Percentiles rank a stretch among this genome's conserved stretches.
Conservation (phyloP, 2,329 filamentous ascomycete genomes). For the Falciphora oryzae region DNA sequence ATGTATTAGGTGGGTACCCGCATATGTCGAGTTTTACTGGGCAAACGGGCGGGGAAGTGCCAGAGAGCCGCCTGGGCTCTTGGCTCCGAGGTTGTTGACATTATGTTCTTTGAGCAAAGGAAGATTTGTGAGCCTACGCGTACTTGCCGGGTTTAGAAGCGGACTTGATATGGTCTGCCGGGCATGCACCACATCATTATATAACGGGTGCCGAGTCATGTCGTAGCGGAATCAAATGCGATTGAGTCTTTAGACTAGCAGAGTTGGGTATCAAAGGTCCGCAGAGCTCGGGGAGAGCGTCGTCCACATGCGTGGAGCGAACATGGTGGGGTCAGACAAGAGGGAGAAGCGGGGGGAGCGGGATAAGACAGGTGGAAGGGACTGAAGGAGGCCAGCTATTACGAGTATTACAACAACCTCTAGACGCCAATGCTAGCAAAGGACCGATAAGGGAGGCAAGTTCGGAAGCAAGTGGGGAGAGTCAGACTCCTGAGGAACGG, state of each 20-base stretch:
- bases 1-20: not conserved
- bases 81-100: no score
- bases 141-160: not conserved
- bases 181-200: not conserved
- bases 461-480: not conserved
- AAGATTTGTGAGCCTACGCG: not conserved
- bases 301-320: not conserved
- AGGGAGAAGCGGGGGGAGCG: not conserved
- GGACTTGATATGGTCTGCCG: no score
- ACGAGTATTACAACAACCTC: not conserved
- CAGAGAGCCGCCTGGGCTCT: not conserved
- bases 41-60: not conserved
- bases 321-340: not conserved
- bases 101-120: no score
- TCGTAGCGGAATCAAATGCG: not conserved
- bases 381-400: not conserved
- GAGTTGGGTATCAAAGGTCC: not conserved
- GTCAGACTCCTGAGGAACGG: not conserved
- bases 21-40: not conserved
- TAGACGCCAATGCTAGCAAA: not conserved
- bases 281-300: not conserved
- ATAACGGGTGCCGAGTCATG: not conserved
- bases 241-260: not conserved
- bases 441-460: not conserved
- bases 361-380: not conserved